A percentile compares a stretch with the other conserved stretches of the same genome.
phyloP scores from a whole-genome alignment of 192 early-diverging fungal species.

The Martensiomyces pterosporus region DNA sequence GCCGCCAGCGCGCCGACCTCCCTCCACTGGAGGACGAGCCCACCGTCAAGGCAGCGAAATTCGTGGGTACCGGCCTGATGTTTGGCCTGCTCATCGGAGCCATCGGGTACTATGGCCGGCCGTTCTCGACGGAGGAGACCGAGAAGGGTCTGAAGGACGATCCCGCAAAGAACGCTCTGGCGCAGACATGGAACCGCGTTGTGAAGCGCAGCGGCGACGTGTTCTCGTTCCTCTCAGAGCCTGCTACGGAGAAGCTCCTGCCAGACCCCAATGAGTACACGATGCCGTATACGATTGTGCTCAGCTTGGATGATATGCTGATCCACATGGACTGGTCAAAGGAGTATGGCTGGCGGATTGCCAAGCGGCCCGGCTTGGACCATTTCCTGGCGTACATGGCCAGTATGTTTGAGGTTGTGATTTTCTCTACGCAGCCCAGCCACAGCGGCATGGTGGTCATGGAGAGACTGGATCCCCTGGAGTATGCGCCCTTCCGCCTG shows the following conservation, averaged over 20 bases:
- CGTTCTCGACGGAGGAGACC: constrained; percentile 26
- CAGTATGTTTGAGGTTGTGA: constrained; percentile 92
- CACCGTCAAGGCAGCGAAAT: constrained; percentile 41
- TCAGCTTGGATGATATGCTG: constrained; percentile 93
- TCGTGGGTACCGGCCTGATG: constrained; percentile 36
- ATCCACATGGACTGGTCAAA: constrained; percentile 93
- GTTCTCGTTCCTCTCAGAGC: constrained; percentile 54
- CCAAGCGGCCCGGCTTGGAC: constrained; percentile 93
- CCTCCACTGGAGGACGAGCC: constrained; percentile 50
- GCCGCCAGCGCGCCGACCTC: constrained; percentile 48
- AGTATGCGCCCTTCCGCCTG: constrained; percentile 79
- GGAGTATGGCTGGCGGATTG: constrained; percentile 94
- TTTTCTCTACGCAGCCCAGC: constrained; percentile 86
- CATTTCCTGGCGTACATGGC: constrained; percentile 89
- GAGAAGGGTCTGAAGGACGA: constrained; percentile 41
- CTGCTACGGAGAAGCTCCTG: constrained; percentile 82
- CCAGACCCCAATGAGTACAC: constrained; percentile 88
- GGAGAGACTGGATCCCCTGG: constrained; percentile 86
- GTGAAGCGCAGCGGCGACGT: constrained; percentile 15
- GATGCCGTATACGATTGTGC: constrained; percentile 86
- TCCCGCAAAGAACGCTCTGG: constrained; percentile 25
- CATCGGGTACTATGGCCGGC: constrained; percentile 42
- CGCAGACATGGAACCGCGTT: constrained; percentile 41
- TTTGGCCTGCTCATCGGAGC: constrained; percentile 43
- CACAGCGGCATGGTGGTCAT: constrained; percentile 80